Conservation (phyloP, 306 rosid genomes). For the Purshia tridentata region DNA sequence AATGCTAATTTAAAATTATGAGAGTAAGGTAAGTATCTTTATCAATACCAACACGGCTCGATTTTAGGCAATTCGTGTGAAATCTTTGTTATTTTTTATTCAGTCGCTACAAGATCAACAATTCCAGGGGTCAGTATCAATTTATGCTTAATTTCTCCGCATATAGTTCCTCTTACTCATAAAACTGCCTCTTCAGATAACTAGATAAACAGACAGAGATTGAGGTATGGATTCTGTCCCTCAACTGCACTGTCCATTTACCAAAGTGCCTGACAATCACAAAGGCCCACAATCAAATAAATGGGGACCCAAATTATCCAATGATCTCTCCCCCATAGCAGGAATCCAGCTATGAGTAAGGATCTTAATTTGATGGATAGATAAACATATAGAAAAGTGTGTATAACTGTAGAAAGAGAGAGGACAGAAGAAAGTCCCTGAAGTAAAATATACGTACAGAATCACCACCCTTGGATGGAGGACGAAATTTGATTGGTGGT, state of each 20-base stretch:
- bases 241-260: background rate
- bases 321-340: background rate
- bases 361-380: background rate
- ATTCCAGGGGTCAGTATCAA: too few relatives aligned
- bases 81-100: too few relatives aligned
- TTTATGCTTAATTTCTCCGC: too few relatives aligned
- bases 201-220: background rate
- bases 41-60: too few relatives aligned
- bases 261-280: background rate
- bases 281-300: background rate
- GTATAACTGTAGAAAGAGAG: background rate
- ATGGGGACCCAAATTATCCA: background rate
- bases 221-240: background rate
- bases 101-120: too few relatives aligned
- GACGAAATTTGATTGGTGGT: constrained; percentile 90
- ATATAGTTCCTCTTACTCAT: too few relatives aligned
- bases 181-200: background rate
- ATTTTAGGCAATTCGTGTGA: too few relatives aligned
- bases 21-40: background rate
- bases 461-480: constrained; percentile 82
- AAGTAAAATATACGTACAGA: constrained; percentile 47
- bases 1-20: background rate
- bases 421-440: constrained; percentile 9
- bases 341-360: background rate
- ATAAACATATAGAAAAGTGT: background rate